Percentiles rank a stretch among this genome's conserved stretches.
Evolutionary conservation across 2,329 filamentous ascomycete genomes (phyloP).

Genomic region (Calonectria hawksworthii): DNA sequence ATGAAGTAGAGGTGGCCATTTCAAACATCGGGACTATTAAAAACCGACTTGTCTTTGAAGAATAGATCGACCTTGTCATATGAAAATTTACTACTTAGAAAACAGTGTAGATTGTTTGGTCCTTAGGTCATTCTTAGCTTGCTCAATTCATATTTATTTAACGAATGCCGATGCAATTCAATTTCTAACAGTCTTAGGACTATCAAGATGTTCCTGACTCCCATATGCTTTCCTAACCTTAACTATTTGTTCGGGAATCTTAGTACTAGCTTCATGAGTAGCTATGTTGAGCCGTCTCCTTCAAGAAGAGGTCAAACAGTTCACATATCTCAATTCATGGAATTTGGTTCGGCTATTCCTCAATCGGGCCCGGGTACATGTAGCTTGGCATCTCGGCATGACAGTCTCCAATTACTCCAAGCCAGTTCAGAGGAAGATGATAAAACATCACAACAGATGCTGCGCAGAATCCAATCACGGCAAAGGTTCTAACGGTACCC

Average conservation of each 20-base stretch:
- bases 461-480: conserved; percentile 10
- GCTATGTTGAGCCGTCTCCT: background rate
- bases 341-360: background rate
- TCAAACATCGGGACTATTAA: conserved; percentile 5
- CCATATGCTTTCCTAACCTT: background rate
- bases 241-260: background rate
- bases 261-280: background rate
- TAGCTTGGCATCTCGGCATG: conserved; percentile 14
- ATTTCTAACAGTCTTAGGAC: too few species aligned
- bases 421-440: conserved; percentile 11
- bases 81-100: background rate
- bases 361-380: conserved; percentile 12
- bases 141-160: background rate
- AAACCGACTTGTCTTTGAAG: conserved; percentile 2
- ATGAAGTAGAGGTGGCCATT: conserved; percentile 5
- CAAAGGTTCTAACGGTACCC: conserved; percentile 2
- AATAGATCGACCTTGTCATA: background rate
- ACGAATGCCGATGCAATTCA: too few species aligned
- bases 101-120: background rate
- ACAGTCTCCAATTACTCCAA: conserved; percentile 9
- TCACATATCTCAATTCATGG: background rate
- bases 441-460: conserved; percentile 7
- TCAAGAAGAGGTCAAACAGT: background rate
- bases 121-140: background rate
- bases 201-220: background rate